Base-by-base conservation (phyloP, 1,284 basidiomycete species). In the Cryptococcus sp. region DNA sequence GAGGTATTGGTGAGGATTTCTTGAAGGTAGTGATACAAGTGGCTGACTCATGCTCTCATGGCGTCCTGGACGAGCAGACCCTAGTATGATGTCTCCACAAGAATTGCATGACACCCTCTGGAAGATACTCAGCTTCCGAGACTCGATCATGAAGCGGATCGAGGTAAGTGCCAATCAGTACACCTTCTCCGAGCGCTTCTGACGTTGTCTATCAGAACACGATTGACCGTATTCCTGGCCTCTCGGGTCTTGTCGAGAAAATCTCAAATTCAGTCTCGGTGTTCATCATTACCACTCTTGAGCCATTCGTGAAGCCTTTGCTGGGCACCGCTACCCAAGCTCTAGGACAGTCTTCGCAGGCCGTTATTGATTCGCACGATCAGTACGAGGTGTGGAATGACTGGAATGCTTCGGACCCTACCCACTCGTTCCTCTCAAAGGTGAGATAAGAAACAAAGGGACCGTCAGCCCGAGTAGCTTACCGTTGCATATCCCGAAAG, bases 71-170 rank as follows among this genome's bases (percentile, higher is more conserved):
- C 29, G 3, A 34, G 13, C 8, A 34, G 81, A 82, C 50, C 89
- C 88, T 0, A 84, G 87, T 62, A 84, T 88, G 45, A 91, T 96
- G 91, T 86, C 80, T 54, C 92, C 93, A 1, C 89, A 94, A 74
- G 92, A 96, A 76, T 72, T 95, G 59, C 89, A 94, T 76, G 55
- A 50, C 3, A 85, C 86, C 3, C 78, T 95, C 16, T 95, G 92
- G 92, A 85, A 90, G 77, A 86, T 96, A 13, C 78, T 96, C 69
- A 86, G 83, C 46, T 93, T 94, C 78, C 83, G 92, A 51, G 93
- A 97, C 78, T 84, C 84, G 20, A 83, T 87, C 80, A 85, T 87
- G 74, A 95, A 94, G 83, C 87, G 86, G 74, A 91, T 97, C 55
- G 86, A 88, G 70, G 85, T 83, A 53, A 61, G 67, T 59, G 10